Evolutionary conservation across 192 early-diverging fungal genomes (phyloP).

Genomic region (Haplosporangium gracile): DNA sequence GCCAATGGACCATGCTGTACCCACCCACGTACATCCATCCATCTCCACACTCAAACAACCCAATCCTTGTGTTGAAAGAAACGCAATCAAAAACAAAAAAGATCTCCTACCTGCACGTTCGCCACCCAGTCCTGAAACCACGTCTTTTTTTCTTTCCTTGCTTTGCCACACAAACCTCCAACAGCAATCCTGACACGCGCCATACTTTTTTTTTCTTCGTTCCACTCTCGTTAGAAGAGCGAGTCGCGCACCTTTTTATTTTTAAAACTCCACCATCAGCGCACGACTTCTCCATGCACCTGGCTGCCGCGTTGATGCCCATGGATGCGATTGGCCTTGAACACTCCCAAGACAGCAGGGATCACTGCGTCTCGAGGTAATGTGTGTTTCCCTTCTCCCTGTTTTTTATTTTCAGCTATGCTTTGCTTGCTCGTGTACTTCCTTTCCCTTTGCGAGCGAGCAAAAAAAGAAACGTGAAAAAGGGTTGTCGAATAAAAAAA

Average conservation of each 20-base stretch:
- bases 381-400: no score
- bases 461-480: neutral
- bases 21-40: neutral
- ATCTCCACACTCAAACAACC: no score
- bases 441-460: neutral
- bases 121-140: conserved; percentile 3
- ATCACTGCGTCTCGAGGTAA: neutral
- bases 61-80: no score
- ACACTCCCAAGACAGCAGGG: neutral
- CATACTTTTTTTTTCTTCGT: neutral
- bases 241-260: neutral
- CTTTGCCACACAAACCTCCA: neutral
- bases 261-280: neutral
- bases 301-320: neutral
- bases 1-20: neutral
- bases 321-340: neutral
- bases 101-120: neutral
- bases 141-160: neutral
- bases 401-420: conserved; percentile 1
- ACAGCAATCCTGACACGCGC: conserved; percentile 1
- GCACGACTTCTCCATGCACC: neutral
- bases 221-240: neutral
- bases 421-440: neutral
- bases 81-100: no score
- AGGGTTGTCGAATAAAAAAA: neutral